Evolutionary conservation across 352 stramenopile genomes (phyloP), one percentile per base, ranked within the genome.

Genomic region (Pythium phragmiticola): DNA sequence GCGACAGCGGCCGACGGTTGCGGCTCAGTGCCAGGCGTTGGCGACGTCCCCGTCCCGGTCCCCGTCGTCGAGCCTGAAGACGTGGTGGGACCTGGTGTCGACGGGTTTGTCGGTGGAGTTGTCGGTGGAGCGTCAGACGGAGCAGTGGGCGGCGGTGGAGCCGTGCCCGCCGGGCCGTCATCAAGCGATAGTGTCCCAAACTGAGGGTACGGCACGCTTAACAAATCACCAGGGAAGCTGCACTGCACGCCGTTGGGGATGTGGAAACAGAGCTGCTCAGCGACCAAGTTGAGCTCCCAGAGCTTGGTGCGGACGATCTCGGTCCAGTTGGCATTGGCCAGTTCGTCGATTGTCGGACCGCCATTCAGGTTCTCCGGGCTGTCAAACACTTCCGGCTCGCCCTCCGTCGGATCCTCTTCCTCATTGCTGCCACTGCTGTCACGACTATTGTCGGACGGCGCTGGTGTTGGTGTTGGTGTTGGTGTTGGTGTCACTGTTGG

Each of bases 231-330:
- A 1, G 51, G 30, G 43, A 66, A 66, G 26, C 17, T 45, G 34
- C 60, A 66, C 43, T 36, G 14, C 39, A 61, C 60, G 5, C 60
- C 60, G 36, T 61, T 66, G 0, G 60, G 60, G 28, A 66, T 66
- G 43, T 66, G 60, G 50, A 66, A 47, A 19, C 60, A 66, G 17
- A 61, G 28, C 19, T 61, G n/a, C 0, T 53, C 60, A 17, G 47
- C 36, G 5, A 66, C 21, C 7, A 39, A 12, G 14, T 43, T 51
- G 19, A 66, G 42, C 41, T 61, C 39, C 43, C 28, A 66, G 9
- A 61, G 26, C 42, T 50, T 55, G n/a, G 51, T 14, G 1, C 28
- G 60, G 42, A 66, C 52, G 30, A 61, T 36, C 30, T 43, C 42
- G 26, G 51, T 61, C 16, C 58, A 17, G 33, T 55, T 66, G 19